Conservation (phyloP, 2,329 filamentous ascomycete genomes). For the Chaetomiaceae sp. region DNA sequence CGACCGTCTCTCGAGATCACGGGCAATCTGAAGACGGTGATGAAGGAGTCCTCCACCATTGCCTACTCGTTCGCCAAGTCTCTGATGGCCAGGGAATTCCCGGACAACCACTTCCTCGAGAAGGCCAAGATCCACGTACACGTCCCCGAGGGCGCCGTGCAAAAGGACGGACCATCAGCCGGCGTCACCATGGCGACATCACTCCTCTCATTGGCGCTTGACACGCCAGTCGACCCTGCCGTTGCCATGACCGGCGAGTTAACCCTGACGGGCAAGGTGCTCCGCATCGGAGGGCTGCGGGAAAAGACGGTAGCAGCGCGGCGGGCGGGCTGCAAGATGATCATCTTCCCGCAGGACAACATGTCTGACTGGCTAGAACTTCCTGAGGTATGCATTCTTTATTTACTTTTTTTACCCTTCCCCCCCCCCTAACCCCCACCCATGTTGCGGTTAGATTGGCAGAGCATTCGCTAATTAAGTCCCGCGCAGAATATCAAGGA, state of each 20-base stretch:
- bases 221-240: conserved; percentile 73
- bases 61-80: conserved; percentile 96
- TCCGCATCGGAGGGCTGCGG: conserved; percentile 86
- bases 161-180: conserved; percentile 88
- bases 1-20: conserved; percentile 82
- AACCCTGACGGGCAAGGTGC: conserved; percentile 92
- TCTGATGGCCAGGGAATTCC: conserved; percentile 76
- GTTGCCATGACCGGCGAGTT: conserved; percentile 98
- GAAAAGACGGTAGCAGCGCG: conserved; percentile 97
- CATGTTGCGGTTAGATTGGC: background rate
- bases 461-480: conserved; percentile 15
- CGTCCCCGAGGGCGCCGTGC: conserved; percentile 92
- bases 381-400: conserved; percentile 67
- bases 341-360: conserved; percentile 94
- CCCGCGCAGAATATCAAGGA: conserved; percentile 86
- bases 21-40: conserved; percentile 90
- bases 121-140: conserved; percentile 93
- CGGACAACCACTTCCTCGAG: conserved; percentile 92
- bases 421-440: background rate
- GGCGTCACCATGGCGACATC: conserved; percentile 99
- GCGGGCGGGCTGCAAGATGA: conserved; percentile 83
- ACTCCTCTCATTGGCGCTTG: conserved; percentile 76
- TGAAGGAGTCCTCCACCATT: conserved; percentile 95
- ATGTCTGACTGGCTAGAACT: conserved; percentile 96
- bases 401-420: background rate